These are phyloP conservation scores for Patellifolia procumbens DNA, from an alignment of 179 eudicot genomes.

Conservation along the genomic window DNA sequence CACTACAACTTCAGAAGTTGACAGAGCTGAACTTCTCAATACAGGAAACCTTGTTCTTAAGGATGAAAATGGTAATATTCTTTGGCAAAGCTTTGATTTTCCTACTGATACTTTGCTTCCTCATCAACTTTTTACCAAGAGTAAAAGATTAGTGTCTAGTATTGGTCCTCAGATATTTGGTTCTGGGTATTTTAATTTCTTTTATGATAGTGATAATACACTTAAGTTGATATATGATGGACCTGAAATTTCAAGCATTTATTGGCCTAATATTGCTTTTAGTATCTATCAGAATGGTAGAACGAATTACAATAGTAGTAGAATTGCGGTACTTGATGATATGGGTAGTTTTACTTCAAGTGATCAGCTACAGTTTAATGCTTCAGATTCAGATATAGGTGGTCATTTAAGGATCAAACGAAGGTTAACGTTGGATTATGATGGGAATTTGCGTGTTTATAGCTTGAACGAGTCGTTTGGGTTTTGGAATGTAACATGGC, in stretches of 20 bases:
- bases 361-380: slow-evolving; percentile 41
- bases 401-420: slow-evolving; percentile 31
- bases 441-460: slow-evolving; percentile 60
- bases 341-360: slow-evolving; percentile 47
- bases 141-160: slow-evolving; percentile 40
- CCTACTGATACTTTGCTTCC: slow-evolving; percentile 68
- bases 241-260: slow-evolving; percentile 51
- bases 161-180: slow-evolving; percentile 32
- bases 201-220: slow-evolving; percentile 54
- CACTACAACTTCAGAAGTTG: slow-evolving; percentile 29
- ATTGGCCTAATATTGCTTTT: slow-evolving; percentile 48
- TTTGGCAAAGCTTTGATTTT: slow-evolving; percentile 74
- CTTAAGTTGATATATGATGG: slow-evolving; percentile 51
- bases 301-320: slow-evolving; percentile 52
- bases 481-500: slow-evolving; percentile 48
- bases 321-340: slow-evolving; percentile 46
- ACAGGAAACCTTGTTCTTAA: slow-evolving; percentile 55
- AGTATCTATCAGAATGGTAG: slow-evolving; percentile 35
- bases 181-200: slow-evolving; percentile 51
- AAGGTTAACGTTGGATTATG: slow-evolving; percentile 53
- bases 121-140: slow-evolving; percentile 48
- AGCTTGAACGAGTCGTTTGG: slow-evolving; percentile 42
- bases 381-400: slow-evolving; percentile 45
- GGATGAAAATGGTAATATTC: slow-evolving; percentile 32
- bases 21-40: slow-evolving; percentile 41